Conservation (phyloP, 139 green algal species). For the Chlamydomonas incerta region DNA sequence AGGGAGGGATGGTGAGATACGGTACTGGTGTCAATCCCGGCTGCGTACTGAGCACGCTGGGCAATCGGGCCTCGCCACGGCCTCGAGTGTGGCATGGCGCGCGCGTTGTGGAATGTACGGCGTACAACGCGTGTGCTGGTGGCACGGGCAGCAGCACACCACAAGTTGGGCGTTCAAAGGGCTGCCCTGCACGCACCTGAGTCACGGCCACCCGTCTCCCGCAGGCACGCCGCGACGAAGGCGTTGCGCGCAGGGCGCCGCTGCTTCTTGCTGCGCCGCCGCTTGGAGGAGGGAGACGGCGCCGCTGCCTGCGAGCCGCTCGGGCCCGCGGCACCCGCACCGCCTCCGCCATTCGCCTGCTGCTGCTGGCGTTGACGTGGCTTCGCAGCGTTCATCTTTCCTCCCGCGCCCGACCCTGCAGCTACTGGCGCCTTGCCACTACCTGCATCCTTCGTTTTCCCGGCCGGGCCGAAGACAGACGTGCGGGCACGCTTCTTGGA, state of each 20-base stretch:
- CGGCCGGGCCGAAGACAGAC: not conserved
- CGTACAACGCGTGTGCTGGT: no score
- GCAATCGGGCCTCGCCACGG: not conserved
- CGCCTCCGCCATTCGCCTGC: not conserved
- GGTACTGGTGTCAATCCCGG: not conserved
- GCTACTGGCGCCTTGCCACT: no score
- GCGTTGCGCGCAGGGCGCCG: conserved; percentile 7
- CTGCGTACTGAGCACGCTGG: not conserved
- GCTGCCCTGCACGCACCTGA: no score
- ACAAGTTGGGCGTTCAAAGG: no score
- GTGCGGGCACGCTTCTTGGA: not conserved
- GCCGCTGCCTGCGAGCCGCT: no score
- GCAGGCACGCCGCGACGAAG: conserved; percentile 33
- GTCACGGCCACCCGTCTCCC: conserved; percentile 1
- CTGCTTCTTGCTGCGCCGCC: not conserved
- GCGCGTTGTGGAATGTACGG: not conserved
- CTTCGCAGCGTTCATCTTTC: not conserved
- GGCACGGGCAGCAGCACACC: no score
- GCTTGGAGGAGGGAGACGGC: no score
- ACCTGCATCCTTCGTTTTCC: not conserved
- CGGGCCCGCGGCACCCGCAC: no score
- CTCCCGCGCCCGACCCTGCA: no score
- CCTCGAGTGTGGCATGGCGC: no score
- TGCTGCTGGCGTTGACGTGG: no score
- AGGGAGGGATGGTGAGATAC: not conserved